Percentiles rank a stretch among this genome's conserved stretches.
These are phyloP conservation scores for Bipolaris gigantea DNA, from an alignment of 2,329 filamentous ascomycete species.

Conservation along the genomic window DNA sequence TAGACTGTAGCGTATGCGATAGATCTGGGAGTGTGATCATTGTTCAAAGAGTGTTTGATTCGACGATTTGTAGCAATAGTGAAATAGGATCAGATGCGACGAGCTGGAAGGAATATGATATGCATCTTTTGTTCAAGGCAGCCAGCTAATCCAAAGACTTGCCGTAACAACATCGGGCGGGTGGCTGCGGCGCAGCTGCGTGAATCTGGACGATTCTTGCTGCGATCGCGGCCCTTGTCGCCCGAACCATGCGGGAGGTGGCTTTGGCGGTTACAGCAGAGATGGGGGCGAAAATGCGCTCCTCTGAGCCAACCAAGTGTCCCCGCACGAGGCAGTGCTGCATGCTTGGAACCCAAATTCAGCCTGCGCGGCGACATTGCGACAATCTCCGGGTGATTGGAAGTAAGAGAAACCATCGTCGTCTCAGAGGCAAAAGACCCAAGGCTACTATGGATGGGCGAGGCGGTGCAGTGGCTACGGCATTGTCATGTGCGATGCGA, in stretches of 20 bases:
- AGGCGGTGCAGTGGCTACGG: background rate
- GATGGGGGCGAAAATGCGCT: slow-evolving; percentile 1
- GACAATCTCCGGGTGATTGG: background rate
- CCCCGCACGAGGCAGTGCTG: slow-evolving; percentile 4
- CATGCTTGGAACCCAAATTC: slow-evolving; percentile 3
- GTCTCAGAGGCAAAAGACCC: background rate
- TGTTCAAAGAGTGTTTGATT: background rate
- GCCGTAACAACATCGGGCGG: background rate
- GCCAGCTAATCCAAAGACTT: slow-evolving; percentile 1
- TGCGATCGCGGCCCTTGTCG: slow-evolving; percentile 1
- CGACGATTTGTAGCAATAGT: background rate
- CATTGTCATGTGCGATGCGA: background rate
- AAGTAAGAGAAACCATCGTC: background rate
- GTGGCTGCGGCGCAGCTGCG: slow-evolving; percentile 14
- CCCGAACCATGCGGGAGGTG: slow-evolving; percentile 5
- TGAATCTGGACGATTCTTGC: background rate
- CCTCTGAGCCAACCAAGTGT: slow-evolving; percentile 10
- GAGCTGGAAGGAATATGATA: background rate
- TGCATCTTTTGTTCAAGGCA: slow-evolving; percentile 6
- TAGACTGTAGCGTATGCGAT: slow-evolving; percentile 1
- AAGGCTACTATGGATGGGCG: background rate
- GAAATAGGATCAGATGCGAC: background rate
- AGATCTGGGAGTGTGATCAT: slow-evolving; percentile 6
- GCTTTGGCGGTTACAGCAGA: slow-evolving; percentile 9
- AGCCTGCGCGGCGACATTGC: slow-evolving; percentile 4